Evolutionary conservation across 2,329 filamentous ascomycete genomes (phyloP).

Genomic region (Diaporthe amygdali): DNA sequence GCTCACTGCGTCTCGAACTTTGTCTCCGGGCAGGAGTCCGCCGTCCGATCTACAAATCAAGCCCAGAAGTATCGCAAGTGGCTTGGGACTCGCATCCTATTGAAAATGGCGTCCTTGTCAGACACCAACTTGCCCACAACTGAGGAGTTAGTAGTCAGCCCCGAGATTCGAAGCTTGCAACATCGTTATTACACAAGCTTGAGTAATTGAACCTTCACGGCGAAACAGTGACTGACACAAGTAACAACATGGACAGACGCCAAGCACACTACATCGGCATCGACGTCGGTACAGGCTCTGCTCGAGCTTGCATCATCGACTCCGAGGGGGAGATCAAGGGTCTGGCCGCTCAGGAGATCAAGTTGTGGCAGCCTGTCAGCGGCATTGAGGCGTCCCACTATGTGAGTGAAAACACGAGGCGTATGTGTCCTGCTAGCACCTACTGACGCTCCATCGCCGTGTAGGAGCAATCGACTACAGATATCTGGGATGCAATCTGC

Average conservation of each 20-base stretch:
- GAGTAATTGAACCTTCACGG: too few species aligned
- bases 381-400: constrained; percentile 61
- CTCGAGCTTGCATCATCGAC: constrained; percentile 94
- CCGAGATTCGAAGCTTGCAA: neutral
- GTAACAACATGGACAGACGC: constrained; percentile 13
- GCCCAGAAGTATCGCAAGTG: neutral
- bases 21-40: neutral
- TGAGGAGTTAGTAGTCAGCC: constrained; percentile 21
- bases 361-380: constrained; percentile 78
- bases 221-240: constrained; percentile 4
- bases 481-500: constrained; percentile 97
- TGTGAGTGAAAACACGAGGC: constrained; percentile 48
- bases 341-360: constrained; percentile 76
- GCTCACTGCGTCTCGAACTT: neutral
- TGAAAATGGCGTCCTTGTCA: constrained; percentile 9
- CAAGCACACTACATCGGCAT: constrained; percentile 78
- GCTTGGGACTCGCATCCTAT: neutral
- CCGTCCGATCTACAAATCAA: constrained; percentile 1
- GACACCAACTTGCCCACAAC: constrained; percentile 23
- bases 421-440: too few species aligned
- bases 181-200: neutral
- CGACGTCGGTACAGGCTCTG: constrained; percentile 95
- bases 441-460: neutral
- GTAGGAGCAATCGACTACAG: constrained; percentile 93
- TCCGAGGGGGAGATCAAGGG: constrained; percentile 85